These are phyloP conservation scores for Lachnellula suecica DNA, from an alignment of 2,329 filamentous ascomycete genomes.

Conservation along the genomic window DNA sequence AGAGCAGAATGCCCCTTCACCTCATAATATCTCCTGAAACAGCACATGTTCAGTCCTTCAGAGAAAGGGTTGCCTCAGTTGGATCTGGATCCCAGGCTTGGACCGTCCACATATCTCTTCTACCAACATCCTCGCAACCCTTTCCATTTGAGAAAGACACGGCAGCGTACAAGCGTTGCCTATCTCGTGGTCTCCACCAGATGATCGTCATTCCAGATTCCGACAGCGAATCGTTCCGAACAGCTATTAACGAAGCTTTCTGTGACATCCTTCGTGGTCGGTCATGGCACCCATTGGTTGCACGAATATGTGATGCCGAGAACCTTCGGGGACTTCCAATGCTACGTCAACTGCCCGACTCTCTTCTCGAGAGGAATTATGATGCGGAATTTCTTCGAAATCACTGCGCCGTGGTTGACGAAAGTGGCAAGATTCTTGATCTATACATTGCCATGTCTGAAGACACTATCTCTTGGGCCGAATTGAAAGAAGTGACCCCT, in stretches of 20 bases:
- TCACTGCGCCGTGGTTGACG: slow-evolving; percentile 56
- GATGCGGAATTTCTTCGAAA: slow-evolving; percentile 51
- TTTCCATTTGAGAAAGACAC: slow-evolving; percentile 64
- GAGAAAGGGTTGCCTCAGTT: slow-evolving; percentile 21
- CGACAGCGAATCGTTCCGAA: slow-evolving; percentile 47
- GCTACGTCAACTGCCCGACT: slow-evolving; percentile 51
- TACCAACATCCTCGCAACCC: slow-evolving; percentile 52
- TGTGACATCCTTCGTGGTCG: slow-evolving; percentile 47
- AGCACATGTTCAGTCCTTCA: slow-evolving; percentile 22
- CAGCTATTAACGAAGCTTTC: slow-evolving; percentile 51
- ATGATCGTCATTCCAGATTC: slow-evolving; percentile 53
- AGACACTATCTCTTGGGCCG: slow-evolving; percentile 53
- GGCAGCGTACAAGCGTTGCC: slow-evolving; percentile 58
- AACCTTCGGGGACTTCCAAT: slow-evolving; percentile 56
- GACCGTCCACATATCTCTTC: slow-evolving; percentile 60
- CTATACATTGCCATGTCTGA: slow-evolving; percentile 58
- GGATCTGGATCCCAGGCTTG: slow-evolving; percentile 41
- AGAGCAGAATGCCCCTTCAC: slow-evolving; percentile 5
- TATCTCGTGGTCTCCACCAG: slow-evolving; percentile 59
- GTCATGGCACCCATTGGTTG: slow-evolving; percentile 58
- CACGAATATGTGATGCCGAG: slow-evolving; percentile 55
- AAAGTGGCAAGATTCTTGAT: slow-evolving; percentile 55
- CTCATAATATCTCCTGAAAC: slow-evolving; percentile 16
- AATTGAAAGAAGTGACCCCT: slow-evolving; percentile 45
- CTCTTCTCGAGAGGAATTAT: slow-evolving; percentile 42